Evolutionary conservation across 78 protist genomes (phyloP), one percentile per base, ranked within the genome.

Genomic region (Dictyostelium discoideum): DNA sequence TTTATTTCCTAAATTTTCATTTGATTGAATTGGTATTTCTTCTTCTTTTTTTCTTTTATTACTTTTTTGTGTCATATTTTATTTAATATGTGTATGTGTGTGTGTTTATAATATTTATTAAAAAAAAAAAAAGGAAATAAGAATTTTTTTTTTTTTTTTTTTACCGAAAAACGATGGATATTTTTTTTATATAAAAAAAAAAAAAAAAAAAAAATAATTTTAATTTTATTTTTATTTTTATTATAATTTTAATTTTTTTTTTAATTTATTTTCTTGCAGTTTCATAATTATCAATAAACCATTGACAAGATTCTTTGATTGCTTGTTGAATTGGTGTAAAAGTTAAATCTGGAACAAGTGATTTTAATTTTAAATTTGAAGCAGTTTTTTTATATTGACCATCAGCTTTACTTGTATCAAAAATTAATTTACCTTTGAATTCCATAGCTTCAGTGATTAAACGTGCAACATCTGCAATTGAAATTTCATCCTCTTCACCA

Each of bases 331-430:
- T 72, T 29, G 99, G 99, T 1, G 97, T 98, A 85, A 98, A 98
- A 76, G 94, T 20, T 78, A 97, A 97, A 44, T 85, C 96, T 13
- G 98, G 98, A 44, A 84, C 50, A 24, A 96, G 95, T 37, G 22
- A 10, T 73, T 44, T 54, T 48, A 98, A 92, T 96, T 98, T 98
- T 65, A 87, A 89, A 93, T 98, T 98, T 92, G 77, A 42, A 0
- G 99, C 99, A 3, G 99, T 98, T 87, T 98, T 98, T 86, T 98
- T 98, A 96, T 79, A 98, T 90, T 98, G 99, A n/a, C 99, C 99
- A 85, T 98, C 99, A 22, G 98, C 93, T 92, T 98, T 98, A 48
- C 86, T 81, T 22, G 99, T 97, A 96, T 98, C 99, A 67, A 96
- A 98, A 78, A 76, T 40, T 16, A 98, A 63, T 42, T 96, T 54